Base-by-base conservation (phyloP, 2,329 filamentous ascomycete species). In the Epichloe brachyelytri region DNA sequence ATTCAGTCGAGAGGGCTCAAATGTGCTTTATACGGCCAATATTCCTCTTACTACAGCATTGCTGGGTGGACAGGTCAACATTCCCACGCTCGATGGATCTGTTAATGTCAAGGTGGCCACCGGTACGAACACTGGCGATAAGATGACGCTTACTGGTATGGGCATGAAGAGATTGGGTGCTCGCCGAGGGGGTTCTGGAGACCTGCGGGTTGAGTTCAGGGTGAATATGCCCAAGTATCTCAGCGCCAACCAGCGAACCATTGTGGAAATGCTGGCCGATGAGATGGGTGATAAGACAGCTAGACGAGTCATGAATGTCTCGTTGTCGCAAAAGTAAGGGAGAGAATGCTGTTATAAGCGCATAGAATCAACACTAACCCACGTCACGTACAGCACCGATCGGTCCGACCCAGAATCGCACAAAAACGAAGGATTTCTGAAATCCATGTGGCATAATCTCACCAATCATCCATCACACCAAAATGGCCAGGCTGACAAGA, bases 161-260 rank as follows among this genome's bases (percentile, higher is more conserved):
- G 93, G 93, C 53, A 97, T 98, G 91, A 89, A 86, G 70, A 85
- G 86, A 60, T 75, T 98, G 11, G 76, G 79, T 55, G 75, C 78
- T 17, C 78, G 88, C 46, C 77, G 82, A 51, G 79, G 76, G 34
- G 77, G 76, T 39, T 79, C 77, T 33, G 93, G 93, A 56, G 93
- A 98, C 63, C 71, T 98, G 54, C 85, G 82, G 64, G 89, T 98
- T 6, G 91, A 98, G 66, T 98, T 95, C 77, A 88, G 88, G 66
- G 87, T 98, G 44, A 74, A 79, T 50, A 95, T 97, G 88, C 93
- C 93, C 44, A 97, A 95, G 71, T 96, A 91, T 62, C 75, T 98
- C 57, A 88, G 79, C 50, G 79, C 85, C 44, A 97, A 95, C 70
- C 90, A 98, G 72, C 79, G 93, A 50, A 94, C 88, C 1, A 86